Evolutionary conservation across 2,329 filamentous ascomycete genomes (phyloP).

Genomic region (Aspergillus tamarii): DNA sequence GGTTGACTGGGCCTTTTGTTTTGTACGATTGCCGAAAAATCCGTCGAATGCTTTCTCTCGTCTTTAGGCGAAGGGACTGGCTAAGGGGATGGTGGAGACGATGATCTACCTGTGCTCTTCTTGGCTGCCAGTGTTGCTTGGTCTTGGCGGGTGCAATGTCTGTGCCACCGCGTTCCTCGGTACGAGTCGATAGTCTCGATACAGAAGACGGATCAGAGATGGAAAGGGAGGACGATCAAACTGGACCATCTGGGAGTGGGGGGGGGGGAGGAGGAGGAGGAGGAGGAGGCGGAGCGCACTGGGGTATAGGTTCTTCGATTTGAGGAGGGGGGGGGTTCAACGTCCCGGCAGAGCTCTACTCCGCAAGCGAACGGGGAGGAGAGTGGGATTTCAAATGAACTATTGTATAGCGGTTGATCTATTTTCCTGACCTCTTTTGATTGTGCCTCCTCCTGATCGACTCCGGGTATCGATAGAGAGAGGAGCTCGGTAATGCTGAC

Average conservation of each 20-base stretch:
- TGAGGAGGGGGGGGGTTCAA: not conserved
- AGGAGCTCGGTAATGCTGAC: not conserved
- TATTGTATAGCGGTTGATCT: slow-evolving; percentile 1
- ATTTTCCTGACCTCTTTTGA: not conserved
- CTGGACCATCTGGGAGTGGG: not conserved
- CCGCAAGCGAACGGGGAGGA: slow-evolving; percentile 4
- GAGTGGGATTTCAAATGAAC: not conserved
- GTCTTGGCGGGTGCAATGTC: not conserved
- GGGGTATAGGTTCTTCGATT: not conserved
- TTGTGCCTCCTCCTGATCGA: not conserved
- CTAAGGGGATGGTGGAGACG: not conserved
- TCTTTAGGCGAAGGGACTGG: not conserved
- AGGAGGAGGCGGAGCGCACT: not conserved
- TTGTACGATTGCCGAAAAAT: not conserved
- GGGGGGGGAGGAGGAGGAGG: not conserved
- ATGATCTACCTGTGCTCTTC: not conserved
- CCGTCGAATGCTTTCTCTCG: not conserved
- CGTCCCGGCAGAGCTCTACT: slow-evolving; percentile 1
- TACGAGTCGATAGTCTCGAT: not conserved
- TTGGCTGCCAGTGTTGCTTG: not conserved
- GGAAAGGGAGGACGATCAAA: not conserved
- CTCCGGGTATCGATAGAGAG: not conserved
- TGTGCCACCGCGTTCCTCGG: not conserved
- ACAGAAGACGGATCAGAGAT: not conserved
- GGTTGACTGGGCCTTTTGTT: not conserved